Base-by-base conservation (phyloP, 768 basidiomycete species). In the Xerocomus spinulosus region DNA sequence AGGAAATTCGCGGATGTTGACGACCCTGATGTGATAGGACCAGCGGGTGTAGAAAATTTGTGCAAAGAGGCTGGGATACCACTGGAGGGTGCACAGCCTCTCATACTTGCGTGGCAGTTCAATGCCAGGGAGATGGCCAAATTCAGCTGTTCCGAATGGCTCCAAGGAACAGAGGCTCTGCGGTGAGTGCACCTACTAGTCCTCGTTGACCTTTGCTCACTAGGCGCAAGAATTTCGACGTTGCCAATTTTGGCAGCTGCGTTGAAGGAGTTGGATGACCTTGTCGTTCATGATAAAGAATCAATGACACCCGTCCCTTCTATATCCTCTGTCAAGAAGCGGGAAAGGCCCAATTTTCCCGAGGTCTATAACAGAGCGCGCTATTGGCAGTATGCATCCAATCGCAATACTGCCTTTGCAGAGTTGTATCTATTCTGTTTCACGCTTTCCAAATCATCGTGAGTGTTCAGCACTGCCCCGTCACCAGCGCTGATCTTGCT, bases 21-120 rank as follows among this genome's bases (percentile, higher is more conserved):
- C 12, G 60, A 68, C 38, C 50, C 60, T 12, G 56, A 63, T 29
- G 69, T 77, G 36, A 89, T 92, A 56, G 83, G 81, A 1, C 77
- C 85, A 1, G 86, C 82, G 49, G 87, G 87, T 2, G 80, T 91
- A 52, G 81, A 84, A 64, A 72, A 68, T 44, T 67, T 93, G 24
- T 92, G 85, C 67, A 73, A 54, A 21, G 85, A 90, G 52, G 79
- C 82, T 12, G 69, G 77, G n/a, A 76, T 91, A 38, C 72, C 85
- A 0, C 69, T 92, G 64, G 88, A 91, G 17, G 85, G 87, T 25
- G 72, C 83, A 6, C 67, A 80, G 52, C 85, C 87, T 17, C 71
- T 92, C 44, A 72, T 91, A 15, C 70, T 91, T 13, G 79, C 86
- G 20, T 92, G 89, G 89, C 83, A 85, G 56, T 64, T 87, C 47